Evolutionary conservation across 176 grass and related monocot genomes (phyloP).

Genomic region (Secale cereale): DNA sequence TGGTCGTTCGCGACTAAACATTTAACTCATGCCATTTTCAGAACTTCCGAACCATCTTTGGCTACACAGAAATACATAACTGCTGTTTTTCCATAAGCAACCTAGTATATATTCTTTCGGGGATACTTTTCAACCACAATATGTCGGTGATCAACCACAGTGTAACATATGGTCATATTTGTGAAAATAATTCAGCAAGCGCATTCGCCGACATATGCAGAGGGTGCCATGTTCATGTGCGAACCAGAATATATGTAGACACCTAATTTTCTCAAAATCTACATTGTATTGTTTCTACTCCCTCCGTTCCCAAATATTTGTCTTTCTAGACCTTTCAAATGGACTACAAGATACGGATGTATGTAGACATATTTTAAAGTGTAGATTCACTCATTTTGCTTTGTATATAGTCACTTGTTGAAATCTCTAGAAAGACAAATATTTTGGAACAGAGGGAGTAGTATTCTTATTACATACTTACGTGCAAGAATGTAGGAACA

Average conservation of each 20-base stretch:
- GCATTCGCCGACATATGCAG: background rate
- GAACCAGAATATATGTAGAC: background rate
- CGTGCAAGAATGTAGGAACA: background rate
- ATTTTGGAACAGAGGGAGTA: too few species aligned
- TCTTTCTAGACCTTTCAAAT: too few species aligned
- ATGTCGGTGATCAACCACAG: background rate
- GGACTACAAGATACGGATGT: too few species aligned
- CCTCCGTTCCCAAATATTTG: too few species aligned
- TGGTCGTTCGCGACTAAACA: too few species aligned
- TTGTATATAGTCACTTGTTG: too few species aligned
- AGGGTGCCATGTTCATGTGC: background rate
- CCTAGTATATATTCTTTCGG: background rate
- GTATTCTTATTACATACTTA: constrained; percentile 3
- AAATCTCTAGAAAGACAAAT: too few species aligned
- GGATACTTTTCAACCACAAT: background rate
- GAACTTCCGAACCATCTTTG: background rate
- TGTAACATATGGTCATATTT: background rate
- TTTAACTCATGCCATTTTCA: too few species aligned
- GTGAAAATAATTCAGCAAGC: background rate
- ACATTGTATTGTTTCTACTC: background rate
- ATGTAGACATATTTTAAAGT: too few species aligned
- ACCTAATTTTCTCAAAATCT: background rate
- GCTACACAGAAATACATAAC: background rate
- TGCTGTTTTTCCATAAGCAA: background rate
- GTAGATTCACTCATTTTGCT: too few species aligned